Conservation (phyloP, 2,329 filamentous ascomycete genomes). For the Aplosporella prunicola region DNA sequence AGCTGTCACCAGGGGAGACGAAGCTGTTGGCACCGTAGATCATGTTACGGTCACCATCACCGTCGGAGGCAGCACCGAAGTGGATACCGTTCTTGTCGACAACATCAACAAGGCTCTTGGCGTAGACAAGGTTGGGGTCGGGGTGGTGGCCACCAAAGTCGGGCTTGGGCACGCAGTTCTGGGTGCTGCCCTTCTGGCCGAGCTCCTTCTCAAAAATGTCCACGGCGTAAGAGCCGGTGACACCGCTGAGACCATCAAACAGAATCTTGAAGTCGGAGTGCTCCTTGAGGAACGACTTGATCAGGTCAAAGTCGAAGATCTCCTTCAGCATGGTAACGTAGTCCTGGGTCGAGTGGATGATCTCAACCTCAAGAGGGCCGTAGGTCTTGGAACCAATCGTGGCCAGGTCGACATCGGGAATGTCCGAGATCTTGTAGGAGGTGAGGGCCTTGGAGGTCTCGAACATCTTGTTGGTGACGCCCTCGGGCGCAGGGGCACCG, state of each 20-base stretch:
- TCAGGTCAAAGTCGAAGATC: slow-evolving; percentile 95
- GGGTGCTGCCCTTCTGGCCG: slow-evolving; percentile 68
- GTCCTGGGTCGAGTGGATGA: slow-evolving; percentile 86
- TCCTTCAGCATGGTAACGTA: slow-evolving; percentile 94
- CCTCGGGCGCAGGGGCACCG: slow-evolving; percentile 88
- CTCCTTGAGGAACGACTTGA: slow-evolving; percentile 81
- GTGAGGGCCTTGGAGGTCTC: slow-evolving; percentile 81
- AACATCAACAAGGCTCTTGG: slow-evolving; percentile 84
- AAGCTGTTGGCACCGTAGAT: slow-evolving; percentile 97
- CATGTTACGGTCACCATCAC: slow-evolving; percentile 99
- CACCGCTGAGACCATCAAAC: slow-evolving; percentile 88
- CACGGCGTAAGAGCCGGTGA: slow-evolving; percentile 89
- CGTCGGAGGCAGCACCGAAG: slow-evolving; percentile 93
- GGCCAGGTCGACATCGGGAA: slow-evolving; percentile 76
- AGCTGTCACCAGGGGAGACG: slow-evolving; percentile 91
- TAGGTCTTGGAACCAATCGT: slow-evolving; percentile 78
- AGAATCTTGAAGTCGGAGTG: slow-evolving; percentile 93
- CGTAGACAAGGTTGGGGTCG: slow-evolving; percentile 95
- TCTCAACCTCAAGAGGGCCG: slow-evolving; percentile 81
- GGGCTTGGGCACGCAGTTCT: slow-evolving; percentile 85
- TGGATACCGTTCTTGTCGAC: slow-evolving; percentile 88
- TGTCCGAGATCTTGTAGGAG: slow-evolving; percentile 83
- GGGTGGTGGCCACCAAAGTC: slow-evolving; percentile 98
- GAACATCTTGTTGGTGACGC: slow-evolving; percentile 96
- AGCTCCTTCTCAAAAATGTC: slow-evolving; percentile 94